Percentiles rank a stretch among this genome's conserved stretches.
Conservation (phyloP, 106 monocot species). For the Triglochin maritima region DNA sequence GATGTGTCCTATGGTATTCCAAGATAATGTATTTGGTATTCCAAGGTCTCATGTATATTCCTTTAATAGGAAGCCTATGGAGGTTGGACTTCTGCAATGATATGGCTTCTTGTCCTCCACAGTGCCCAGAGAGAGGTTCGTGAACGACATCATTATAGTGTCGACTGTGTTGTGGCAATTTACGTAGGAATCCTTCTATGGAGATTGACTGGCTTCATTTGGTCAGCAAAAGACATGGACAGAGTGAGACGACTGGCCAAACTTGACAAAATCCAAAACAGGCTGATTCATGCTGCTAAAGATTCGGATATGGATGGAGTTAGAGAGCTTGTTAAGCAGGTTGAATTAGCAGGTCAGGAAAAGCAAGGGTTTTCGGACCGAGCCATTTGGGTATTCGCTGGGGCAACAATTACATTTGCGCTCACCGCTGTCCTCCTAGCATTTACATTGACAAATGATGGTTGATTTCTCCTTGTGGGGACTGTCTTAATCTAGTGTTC, state of each 20-base stretch:
- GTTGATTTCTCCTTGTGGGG: constrained; percentile 24
- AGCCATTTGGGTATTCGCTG: constrained; percentile 53
- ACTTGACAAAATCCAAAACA: constrained; percentile 50
- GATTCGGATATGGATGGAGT: constrained; percentile 77
- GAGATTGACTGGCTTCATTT: constrained; percentile 76
- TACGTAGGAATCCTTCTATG: constrained; percentile 90
- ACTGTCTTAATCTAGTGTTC: too few species aligned
- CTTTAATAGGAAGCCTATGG: constrained; percentile 86
- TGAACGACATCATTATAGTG: constrained; percentile 84
- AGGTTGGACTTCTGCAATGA: constrained; percentile 70
- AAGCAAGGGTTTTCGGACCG: constrained; percentile 29
- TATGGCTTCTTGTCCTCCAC: constrained; percentile 90
- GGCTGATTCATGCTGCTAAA: constrained; percentile 59
- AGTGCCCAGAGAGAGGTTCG: constrained; percentile 91
- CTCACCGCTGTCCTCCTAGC: constrained; percentile 54
- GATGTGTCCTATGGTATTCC: too few species aligned
- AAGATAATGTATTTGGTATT: too few species aligned
- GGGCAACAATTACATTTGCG: constrained; percentile 27
- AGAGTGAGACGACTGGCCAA: constrained; percentile 44
- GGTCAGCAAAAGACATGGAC: constrained; percentile 48
- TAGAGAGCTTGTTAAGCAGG: constrained; percentile 48
- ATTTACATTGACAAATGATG: constrained; percentile 64
- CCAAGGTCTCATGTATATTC: neutral
- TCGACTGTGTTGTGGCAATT: constrained; percentile 81
- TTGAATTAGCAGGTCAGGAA: constrained; percentile 64